Evolutionary conservation across 2,329 filamentous ascomycete species (phyloP).

Genomic region (Chaetothyriales sp.): DNA sequence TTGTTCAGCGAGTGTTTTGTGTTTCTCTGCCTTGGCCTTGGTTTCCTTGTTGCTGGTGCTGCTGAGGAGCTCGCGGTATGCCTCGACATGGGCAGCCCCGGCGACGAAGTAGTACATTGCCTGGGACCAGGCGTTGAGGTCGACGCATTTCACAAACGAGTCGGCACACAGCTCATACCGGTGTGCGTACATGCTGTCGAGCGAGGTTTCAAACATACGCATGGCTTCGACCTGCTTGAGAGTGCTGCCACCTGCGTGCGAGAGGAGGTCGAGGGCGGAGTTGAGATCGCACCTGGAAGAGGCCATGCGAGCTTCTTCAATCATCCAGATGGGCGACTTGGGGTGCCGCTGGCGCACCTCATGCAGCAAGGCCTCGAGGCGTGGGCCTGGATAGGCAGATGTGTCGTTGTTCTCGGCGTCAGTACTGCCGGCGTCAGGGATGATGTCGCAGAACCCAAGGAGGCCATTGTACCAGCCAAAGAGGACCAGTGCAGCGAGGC

Average conservation of each 20-base stretch:
- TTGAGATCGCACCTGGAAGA: slow-evolving; percentile 52
- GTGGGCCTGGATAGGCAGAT: slow-evolving; percentile 56
- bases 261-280: slow-evolving; percentile 52
- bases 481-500: slow-evolving; percentile 60
- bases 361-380: slow-evolving; percentile 50
- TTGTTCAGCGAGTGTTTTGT: slow-evolving; percentile 52
- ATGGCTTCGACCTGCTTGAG: slow-evolving; percentile 82
- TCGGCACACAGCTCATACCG: slow-evolving; percentile 59
- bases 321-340: slow-evolving; percentile 65
- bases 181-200: slow-evolving; percentile 66
- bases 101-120: slow-evolving; percentile 81
- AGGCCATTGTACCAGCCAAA: slow-evolving; percentile 81
- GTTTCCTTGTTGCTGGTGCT: slow-evolving; percentile 18
- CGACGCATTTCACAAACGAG: slow-evolving; percentile 53
- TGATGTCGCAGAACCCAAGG: slow-evolving; percentile 73
- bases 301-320: slow-evolving; percentile 72
- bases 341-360: slow-evolving; percentile 68
- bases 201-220: slow-evolving; percentile 66
- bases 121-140: slow-evolving; percentile 82
- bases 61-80: slow-evolving; percentile 52
- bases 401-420: slow-evolving; percentile 40
- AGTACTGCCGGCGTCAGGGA: slow-evolving; percentile 35
- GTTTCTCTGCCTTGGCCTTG: slow-evolving; percentile 33
- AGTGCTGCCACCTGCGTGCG: slow-evolving; percentile 39
- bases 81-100: slow-evolving; percentile 60